Percentiles rank a stretch among this genome's conserved stretches.
Evolutionary conservation across 225 moss, liverwort and hornwort species (phyloP).

Genomic region (Polytrichum commune): DNA sequence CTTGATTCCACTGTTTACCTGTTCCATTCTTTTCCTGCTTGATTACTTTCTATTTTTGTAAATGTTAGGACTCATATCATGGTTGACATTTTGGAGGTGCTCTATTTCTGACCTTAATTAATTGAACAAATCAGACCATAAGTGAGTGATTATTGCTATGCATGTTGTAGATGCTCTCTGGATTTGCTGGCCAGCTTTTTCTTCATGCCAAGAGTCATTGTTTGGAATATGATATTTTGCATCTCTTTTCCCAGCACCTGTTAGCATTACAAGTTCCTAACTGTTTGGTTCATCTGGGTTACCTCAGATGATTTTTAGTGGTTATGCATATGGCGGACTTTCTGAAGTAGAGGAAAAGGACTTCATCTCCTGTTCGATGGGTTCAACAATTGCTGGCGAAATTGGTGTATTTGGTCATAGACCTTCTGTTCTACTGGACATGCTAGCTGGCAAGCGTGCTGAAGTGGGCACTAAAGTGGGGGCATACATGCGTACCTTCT

Average conservation of each 20-base stretch:
- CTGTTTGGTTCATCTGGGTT: slow-evolving; percentile 8
- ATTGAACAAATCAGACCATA: too few relatives aligned
- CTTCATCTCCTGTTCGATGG: slow-evolving; percentile 91
- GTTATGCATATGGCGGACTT: slow-evolving; percentile 93
- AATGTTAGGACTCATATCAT: too few relatives aligned
- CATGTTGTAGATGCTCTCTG: too few relatives aligned
- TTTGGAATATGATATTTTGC: background rate
- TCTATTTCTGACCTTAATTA: too few relatives aligned
- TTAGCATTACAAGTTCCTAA: background rate
- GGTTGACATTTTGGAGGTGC: too few relatives aligned
- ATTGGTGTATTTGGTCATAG: slow-evolving; percentile 98
- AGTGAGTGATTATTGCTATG: too few relatives aligned
- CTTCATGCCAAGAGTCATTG: background rate
- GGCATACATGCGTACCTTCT: slow-evolving; percentile 93
- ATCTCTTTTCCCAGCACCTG: slow-evolving; percentile 5
- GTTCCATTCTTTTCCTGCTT: too few relatives aligned
- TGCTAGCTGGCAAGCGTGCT: slow-evolving; percentile 92
- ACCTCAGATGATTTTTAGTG: slow-evolving; percentile 80
- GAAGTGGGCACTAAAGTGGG: slow-evolving; percentile 95
- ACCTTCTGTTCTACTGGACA: slow-evolving; percentile 72
- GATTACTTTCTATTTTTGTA: too few relatives aligned
- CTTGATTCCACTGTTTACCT: too few relatives aligned
- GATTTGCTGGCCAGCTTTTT: too few relatives aligned
- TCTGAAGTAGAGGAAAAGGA: slow-evolving; percentile 83
- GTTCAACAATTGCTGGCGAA: slow-evolving; percentile 87